Evolutionary conservation across 768 basidiomycete genomes (phyloP).

Genomic region (Russula sp.): DNA sequence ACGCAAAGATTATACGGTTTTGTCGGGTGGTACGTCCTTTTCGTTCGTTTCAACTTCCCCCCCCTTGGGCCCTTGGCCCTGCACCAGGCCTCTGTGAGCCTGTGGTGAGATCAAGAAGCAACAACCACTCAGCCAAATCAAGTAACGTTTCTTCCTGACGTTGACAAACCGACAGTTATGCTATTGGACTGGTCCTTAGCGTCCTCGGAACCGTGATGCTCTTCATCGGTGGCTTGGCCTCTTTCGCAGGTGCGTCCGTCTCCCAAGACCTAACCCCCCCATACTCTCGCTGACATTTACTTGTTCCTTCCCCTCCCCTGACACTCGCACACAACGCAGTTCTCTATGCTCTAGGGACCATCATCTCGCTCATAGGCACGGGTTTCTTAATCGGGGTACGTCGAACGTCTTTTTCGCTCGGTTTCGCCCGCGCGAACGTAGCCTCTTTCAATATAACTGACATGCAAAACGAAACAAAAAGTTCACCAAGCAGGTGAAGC

Average conservation of each 20-base stretch:
- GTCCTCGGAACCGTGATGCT: conserved; percentile 72
- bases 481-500: conserved; percentile 76
- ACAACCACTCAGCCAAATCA: neutral
- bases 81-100: too few species aligned
- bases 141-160: neutral
- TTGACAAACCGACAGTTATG: conserved; percentile 41
- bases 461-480: conserved; percentile 25
- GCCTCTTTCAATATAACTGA: neutral
- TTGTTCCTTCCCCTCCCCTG: neutral
- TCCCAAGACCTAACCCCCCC: neutral
- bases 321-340: conserved; percentile 35
- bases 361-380: conserved; percentile 78
- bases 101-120: too few species aligned
- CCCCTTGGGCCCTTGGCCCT: too few species aligned
- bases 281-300: neutral
- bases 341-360: conserved; percentile 73
- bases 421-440: neutral
- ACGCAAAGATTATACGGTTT: conserved; percentile 85
- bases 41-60: too few species aligned
- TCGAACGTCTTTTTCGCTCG: conserved; percentile 18
- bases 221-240: conserved; percentile 56
- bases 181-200: conserved; percentile 71
- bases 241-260: conserved; percentile 63
- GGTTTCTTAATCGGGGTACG: conserved; percentile 87
- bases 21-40: conserved; percentile 56